These are phyloP conservation scores for Zygoascus sp. DNA, from an alignment of 1,139 yeast genomes.

Conservation along the genomic window DNA sequence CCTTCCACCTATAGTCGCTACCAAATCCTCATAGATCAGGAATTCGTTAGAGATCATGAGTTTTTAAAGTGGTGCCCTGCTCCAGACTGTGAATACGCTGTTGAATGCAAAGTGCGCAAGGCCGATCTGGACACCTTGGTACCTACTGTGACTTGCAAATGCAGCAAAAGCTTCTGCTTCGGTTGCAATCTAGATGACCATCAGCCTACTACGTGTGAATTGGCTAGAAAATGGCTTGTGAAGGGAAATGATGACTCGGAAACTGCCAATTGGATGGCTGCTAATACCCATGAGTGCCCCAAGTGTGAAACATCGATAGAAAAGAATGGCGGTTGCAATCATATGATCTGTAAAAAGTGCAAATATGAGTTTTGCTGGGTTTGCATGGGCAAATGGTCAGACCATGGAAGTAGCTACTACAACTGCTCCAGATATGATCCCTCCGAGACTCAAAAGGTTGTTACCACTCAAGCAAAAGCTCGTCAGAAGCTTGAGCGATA, in stretches of 20 bases:
- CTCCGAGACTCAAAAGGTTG: constrained; percentile 35
- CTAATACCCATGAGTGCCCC: constrained; percentile 83
- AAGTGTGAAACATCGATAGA: constrained; percentile 55
- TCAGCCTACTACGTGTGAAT: constrained; percentile 72
- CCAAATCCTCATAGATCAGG: constrained; percentile 31
- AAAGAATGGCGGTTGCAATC: constrained; percentile 94
- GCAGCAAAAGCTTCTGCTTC: constrained; percentile 74
- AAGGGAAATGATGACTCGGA: constrained; percentile 86
- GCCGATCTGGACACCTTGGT: constrained; percentile 40
- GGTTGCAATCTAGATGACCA: constrained; percentile 67
- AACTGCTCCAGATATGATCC: constrained; percentile 61
- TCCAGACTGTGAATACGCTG: constrained; percentile 67
- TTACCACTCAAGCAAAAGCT: constrained; percentile 36
- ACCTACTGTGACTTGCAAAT: constrained; percentile 66
- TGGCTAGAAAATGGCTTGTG: constrained; percentile 68
- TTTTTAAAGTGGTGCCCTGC: constrained; percentile 78
- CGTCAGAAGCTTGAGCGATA: constrained; percentile 55
- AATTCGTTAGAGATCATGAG: constrained; percentile 49
- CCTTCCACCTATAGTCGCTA: constrained; percentile 25
- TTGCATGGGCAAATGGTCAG: constrained; percentile 71
- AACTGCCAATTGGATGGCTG: constrained; percentile 83
- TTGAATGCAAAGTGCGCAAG: constrained; percentile 42
- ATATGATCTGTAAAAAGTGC: constrained; percentile 86
- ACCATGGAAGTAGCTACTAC: constrained; percentile 63
- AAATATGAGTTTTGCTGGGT: constrained; percentile 88